phyloP scores from a whole-genome alignment of 805 yeast species.

The Peterozyma xylosa region DNA sequence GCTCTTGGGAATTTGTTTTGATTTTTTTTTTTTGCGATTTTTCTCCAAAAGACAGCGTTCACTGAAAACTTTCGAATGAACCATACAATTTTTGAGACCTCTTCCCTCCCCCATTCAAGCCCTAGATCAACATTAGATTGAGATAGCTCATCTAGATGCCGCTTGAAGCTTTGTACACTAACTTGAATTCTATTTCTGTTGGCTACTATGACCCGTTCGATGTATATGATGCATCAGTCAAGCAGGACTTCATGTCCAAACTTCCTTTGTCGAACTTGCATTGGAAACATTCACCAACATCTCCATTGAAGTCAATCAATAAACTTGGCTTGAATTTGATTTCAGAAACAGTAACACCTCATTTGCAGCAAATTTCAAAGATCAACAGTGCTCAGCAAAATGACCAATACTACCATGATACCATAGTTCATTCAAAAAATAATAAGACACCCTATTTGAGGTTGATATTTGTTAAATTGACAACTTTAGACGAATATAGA shows the following conservation, averaged over 20 bases:
- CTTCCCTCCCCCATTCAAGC: too few species aligned
- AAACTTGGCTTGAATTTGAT: conserved; percentile 42
- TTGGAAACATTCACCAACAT: conserved; percentile 48
- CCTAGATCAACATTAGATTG: too few species aligned
- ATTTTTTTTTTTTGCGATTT: too few species aligned
- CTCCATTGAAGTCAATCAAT: conserved; percentile 59
- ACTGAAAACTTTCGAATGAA: too few species aligned
- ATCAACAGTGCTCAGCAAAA: conserved; percentile 5
- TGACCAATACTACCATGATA: conserved; percentile 9
- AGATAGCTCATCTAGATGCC: too few species aligned
- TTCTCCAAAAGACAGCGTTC: too few species aligned
- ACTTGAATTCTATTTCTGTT: neutral
- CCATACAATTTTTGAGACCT: too few species aligned
- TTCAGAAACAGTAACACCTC: conserved; percentile 46
- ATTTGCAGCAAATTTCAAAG: conserved; percentile 5
- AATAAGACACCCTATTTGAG: conserved; percentile 44
- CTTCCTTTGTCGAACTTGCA: conserved; percentile 60
- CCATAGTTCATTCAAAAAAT: conserved; percentile 7
- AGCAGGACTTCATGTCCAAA: conserved; percentile 32
- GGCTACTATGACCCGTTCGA: conserved; percentile 76
- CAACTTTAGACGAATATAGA: conserved; percentile 67
- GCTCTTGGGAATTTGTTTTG: too few species aligned
- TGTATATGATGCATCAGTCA: conserved; percentile 34
- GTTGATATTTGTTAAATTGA: conserved; percentile 61
- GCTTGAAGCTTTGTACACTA: too few species aligned